Evolutionary conservation across 176 grass and related monocot genomes (phyloP).

Genomic region (Elymus sibiricus): DNA sequence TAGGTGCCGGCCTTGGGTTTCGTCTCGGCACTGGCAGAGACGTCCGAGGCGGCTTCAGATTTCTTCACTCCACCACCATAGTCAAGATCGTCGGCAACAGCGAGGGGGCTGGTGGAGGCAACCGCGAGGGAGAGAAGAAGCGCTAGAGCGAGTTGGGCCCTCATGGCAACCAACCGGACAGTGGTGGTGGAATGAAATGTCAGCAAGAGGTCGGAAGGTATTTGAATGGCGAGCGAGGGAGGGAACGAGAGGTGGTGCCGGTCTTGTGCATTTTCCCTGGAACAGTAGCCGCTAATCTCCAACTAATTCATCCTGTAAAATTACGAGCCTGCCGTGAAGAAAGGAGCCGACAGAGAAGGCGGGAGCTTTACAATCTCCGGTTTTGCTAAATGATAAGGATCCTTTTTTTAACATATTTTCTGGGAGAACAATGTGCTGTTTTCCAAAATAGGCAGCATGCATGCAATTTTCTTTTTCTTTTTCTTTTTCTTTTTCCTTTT

Average conservation of each 20-base stretch:
- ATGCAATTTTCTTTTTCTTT: not conserved
- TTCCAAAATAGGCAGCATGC: not conserved
- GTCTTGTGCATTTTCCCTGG: not conserved
- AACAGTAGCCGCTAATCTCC: not conserved
- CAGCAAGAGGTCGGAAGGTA: not conserved
- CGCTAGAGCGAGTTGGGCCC: not conserved
- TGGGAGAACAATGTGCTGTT: not conserved
- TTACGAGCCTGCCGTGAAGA: not conserved
- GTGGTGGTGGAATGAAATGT: not conserved
- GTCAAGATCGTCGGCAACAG: not conserved
- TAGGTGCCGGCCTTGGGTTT: not conserved
- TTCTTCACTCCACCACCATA: not conserved
- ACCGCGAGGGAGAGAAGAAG: constrained; percentile 15
- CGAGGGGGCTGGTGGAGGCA: not conserved
- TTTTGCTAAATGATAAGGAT: not conserved
- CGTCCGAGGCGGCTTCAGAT: not conserved
- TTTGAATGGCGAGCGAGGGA: constrained; percentile 16
- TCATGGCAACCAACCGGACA: not conserved
- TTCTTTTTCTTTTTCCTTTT: no score
- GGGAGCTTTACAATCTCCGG: not conserved
- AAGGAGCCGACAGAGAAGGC: not conserved
- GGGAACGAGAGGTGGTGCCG: not conserved
- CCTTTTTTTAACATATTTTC: not conserved
- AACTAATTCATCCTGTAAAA: not conserved
- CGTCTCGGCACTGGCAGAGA: not conserved